Base-by-base conservation (phyloP, 106 monocot genomes). In the Amphibolis antarctica region DNA sequence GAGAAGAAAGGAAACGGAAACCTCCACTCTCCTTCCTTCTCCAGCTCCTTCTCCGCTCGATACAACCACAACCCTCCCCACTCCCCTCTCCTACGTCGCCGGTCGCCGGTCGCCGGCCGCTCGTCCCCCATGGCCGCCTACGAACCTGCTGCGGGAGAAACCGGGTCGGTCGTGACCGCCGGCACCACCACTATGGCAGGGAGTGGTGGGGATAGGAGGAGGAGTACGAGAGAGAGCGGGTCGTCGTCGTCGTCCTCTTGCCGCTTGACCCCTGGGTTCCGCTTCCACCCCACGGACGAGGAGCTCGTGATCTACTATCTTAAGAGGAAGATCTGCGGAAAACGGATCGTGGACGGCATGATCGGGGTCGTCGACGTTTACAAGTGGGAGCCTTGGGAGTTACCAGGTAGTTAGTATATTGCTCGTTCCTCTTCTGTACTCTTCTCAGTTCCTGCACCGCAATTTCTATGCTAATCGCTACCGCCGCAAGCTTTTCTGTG, bases 211-310 rank as follows among this genome's bases (percentile, higher is more conserved):
- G 22, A 11, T 9, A 21, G 19, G 19, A 42, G 10, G 17, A 43
- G 60, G 60, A 42, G 60, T n/a, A n/a, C n/a, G 20, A 42, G n/a
- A 43, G 20, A 43, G 19, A 26, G n/a, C 3, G 3, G 48, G 48
- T 49, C 55, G 10, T 43, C 42, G 12, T 44, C 55, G 12, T 4
- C 55, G 3, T 20, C 61, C 2, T 44, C 29, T 43, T 46, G 54
- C 27, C 46, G 67, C 10, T 86, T 86, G 89, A 81, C 93, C 1
- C 84, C 89, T 4, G 94, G 94, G 25, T 86, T 89, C 70, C 76
- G 94, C 24, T 94, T 94, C 73, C 89, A 90, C 48, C 94, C 94
- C n/a, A 94, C 94, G 23, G 94, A 94, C 74, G 89, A 86, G 82
- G 94, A 94, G 77, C 77, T 94, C n/a, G 84, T 94, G 19, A 60